Evolutionary conservation across 1,284 basidiomycete genomes (phyloP).

Genomic region (Ceratobasidium sp.): DNA sequence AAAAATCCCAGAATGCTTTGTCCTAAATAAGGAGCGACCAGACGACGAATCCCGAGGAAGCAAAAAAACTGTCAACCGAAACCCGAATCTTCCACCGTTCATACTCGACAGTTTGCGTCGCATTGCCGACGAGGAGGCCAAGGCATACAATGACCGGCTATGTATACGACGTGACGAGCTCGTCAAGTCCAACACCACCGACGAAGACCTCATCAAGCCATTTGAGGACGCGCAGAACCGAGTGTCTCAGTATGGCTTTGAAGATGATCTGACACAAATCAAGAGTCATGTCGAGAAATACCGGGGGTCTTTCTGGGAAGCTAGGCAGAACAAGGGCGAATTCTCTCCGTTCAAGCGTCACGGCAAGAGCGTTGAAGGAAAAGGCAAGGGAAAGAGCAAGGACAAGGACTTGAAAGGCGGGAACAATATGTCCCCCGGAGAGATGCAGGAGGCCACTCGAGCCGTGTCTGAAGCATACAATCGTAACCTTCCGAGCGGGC

Average conservation of each 20-base stretch:
- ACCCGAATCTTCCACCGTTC: slow-evolving; percentile 25
- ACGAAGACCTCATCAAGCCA: slow-evolving; percentile 35
- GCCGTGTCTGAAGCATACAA: slow-evolving; percentile 39
- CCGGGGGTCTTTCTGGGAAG: slow-evolving; percentile 5
- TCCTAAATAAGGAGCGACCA: background rate
- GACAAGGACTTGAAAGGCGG: too few species aligned
- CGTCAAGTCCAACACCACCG: background rate
- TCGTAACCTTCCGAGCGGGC: background rate
- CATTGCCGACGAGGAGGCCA: slow-evolving; percentile 31
- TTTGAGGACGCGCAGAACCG: slow-evolving; percentile 21
- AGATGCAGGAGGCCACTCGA: slow-evolving; percentile 19
- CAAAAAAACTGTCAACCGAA: background rate
- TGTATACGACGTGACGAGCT: slow-evolving; percentile 11
- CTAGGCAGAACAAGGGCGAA: background rate
- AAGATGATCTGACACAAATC: slow-evolving; percentile 36
- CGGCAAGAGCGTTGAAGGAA: too few species aligned
- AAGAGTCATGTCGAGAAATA: slow-evolving; percentile 39
- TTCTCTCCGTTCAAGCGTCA: background rate
- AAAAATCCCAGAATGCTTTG: slow-evolving; percentile 12
- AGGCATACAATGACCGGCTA: slow-evolving; percentile 1
- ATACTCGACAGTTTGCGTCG: slow-evolving; percentile 44
- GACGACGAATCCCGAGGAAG: background rate
- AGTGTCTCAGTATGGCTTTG: background rate
- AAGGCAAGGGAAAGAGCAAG: background rate
- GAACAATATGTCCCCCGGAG: background rate